Evolutionary conservation across 441 rosid species (phyloP).

Genomic region (Bruguiera hainesii): DNA sequence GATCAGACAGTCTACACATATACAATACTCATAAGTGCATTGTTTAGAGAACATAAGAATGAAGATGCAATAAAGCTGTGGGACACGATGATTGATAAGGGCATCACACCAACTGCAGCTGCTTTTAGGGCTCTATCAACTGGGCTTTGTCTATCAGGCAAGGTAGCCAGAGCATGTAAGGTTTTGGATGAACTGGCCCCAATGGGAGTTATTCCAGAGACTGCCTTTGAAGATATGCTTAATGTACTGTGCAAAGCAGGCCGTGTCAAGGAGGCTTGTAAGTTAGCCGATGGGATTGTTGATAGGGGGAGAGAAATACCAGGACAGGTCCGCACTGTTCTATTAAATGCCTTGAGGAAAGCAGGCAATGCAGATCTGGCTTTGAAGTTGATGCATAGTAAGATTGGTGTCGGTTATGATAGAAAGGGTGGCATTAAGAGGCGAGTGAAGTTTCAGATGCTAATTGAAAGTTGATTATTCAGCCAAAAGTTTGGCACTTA

Average conservation of each 20-base stretch:
- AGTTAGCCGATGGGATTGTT: slow-evolving; percentile 81
- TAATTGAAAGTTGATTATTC: slow-evolving; percentile 41
- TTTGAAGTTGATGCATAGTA: slow-evolving; percentile 89
- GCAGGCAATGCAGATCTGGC: slow-evolving; percentile 87
- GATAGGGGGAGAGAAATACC: slow-evolving; percentile 92
- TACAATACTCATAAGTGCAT: slow-evolving; percentile 61
- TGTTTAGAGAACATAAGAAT: slow-evolving; percentile 63
- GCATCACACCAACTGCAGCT: slow-evolving; percentile 80
- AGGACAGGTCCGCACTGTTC: slow-evolving; percentile 66
- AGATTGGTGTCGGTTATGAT: slow-evolving; percentile 85
- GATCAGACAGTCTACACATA: slow-evolving; percentile 75
- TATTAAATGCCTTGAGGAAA: slow-evolving; percentile 86
- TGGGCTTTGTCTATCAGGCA: slow-evolving; percentile 83
- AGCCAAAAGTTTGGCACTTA: no score
- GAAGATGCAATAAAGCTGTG: slow-evolving; percentile 80
- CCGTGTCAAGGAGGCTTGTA: slow-evolving; percentile 79
- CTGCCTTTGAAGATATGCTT: slow-evolving; percentile 83
- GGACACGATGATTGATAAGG: slow-evolving; percentile 83
- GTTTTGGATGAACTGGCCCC: slow-evolving; percentile 89
- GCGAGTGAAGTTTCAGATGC: slow-evolving; percentile 67
- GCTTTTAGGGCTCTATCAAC: slow-evolving; percentile 66
- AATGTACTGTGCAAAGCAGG: slow-evolving; percentile 73
- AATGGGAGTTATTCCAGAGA: slow-evolving; percentile 75
- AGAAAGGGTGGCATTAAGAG: slow-evolving; percentile 70
- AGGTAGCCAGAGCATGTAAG: slow-evolving; percentile 88